Base-by-base conservation (phyloP, 306 rosid species). In the Gastrolobium bilobum region DNA sequence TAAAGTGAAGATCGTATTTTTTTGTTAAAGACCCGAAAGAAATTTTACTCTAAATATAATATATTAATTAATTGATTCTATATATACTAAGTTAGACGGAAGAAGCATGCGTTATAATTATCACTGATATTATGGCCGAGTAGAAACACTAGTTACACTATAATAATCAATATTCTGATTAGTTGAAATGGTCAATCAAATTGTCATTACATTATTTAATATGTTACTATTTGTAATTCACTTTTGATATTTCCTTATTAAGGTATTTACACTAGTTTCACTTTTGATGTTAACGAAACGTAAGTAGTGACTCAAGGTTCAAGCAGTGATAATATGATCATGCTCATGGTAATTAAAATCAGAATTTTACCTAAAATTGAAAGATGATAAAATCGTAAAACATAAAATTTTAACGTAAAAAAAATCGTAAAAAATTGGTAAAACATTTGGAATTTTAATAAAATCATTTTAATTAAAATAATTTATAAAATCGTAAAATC, bases 281-380 rank as follows among this genome's bases (percentile, higher is more conserved):
- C n/a, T n/a, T n/a, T n/a, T n/a, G 84, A 84, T 78, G 31, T 75
- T 44, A 62, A 87, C 79, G 64, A 47, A 86, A 37, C 71, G 10
- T 40, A 38, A 46, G 68, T 43, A 56, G 68, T 11, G 6, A 7
- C 15, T 38, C 56, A 57, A 75, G 47, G 7, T 34, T 63, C 29
- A 51, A 38, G 35, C 58, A 14, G 15, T 6, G 30, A 15, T 14
- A 9, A 4, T 52, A 52, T 52, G 7, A 5, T 51, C 7, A 1
- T 54, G 43, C n/a, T n/a, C n/a, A n/a, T n/a, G n/a, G n/a, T n/a
- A n/a, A n/a, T n/a, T n/a, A n/a, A n/a, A n/a, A n/a, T n/a, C n/a
- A n/a, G n/a, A n/a, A n/a, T n/a, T n/a, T n/a, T n/a, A n/a, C n/a
- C n/a, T n/a, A n/a, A n/a, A n/a, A n/a, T n/a, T n/a, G n/a, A n/a